These are phyloP conservation scores for Cavenderia fasciculata DNA, from an alignment of 78 protist genomes.

Conservation along the genomic window DNA sequence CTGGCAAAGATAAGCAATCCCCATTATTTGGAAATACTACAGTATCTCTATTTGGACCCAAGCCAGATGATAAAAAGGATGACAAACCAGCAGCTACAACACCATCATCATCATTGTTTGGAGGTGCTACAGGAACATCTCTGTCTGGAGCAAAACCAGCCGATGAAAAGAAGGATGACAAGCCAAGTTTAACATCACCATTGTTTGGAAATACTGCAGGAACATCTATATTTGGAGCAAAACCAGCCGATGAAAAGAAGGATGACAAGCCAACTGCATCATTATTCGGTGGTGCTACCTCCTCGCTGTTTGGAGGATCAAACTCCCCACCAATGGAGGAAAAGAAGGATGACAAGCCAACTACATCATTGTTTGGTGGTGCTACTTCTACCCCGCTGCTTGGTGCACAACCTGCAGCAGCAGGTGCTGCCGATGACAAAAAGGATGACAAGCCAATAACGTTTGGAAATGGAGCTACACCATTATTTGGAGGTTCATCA, in stretches of 20 bases:
- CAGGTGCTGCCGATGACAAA: too few species aligned
- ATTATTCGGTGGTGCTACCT: too few species aligned
- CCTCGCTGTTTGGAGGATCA: not conserved
- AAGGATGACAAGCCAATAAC: too few species aligned
- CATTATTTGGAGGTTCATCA: not conserved
- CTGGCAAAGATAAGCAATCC: too few species aligned
- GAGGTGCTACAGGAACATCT: not conserved
- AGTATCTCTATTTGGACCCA: constrained; percentile 1
- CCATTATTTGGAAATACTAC: not conserved
- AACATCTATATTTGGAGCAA: not conserved
- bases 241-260: constrained; percentile 2
- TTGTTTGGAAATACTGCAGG: too few species aligned
- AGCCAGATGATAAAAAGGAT: too few species aligned
- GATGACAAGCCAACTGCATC: too few species aligned
- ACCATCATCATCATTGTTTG: constrained; percentile 19
- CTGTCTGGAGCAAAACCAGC: not conserved
- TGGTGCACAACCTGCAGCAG: too few species aligned
- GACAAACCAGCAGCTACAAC: constrained; percentile 9
- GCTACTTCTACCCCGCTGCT: not conserved
- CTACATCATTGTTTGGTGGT: not conserved
- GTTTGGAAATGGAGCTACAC: not conserved
- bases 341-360: too few species aligned
- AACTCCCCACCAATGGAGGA: not conserved
- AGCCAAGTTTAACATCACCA: too few species aligned
- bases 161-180: too few species aligned